These are phyloP conservation scores for Uromyces viciae-fabae DNA, from an alignment of 1,284 basidiomycete genomes.

Conservation along the genomic window DNA sequence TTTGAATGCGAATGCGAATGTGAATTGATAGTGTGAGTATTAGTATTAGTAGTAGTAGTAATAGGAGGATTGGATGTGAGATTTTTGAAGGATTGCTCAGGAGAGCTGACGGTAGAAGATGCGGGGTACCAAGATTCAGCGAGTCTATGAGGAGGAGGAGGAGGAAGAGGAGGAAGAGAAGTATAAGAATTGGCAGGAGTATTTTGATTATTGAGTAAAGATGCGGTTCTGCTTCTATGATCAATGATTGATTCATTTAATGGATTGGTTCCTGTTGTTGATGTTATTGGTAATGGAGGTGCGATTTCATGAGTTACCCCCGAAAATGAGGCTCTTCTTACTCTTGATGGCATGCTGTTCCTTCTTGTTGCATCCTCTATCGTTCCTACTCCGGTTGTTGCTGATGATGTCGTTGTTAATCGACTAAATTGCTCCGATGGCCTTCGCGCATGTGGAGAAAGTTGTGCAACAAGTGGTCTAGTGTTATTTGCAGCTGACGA, in stretches of 20 bases:
- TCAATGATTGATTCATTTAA: background rate
- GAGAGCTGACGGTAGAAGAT: constrained; percentile 46
- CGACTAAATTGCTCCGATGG: constrained; percentile 35
- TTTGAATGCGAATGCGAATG: too few species aligned
- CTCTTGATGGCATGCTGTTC: constrained; percentile 49
- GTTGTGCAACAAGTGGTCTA: background rate
- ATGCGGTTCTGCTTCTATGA: constrained; percentile 48
- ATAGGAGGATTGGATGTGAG: constrained; percentile 34
- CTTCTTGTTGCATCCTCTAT: constrained; percentile 46
- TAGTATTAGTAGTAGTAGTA: background rate
- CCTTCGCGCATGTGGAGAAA: constrained; percentile 21
- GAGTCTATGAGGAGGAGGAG: constrained; percentile 19
- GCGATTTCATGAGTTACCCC: constrained; percentile 34
- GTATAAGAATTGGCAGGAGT: background rate
- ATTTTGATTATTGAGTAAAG: constrained; percentile 47
- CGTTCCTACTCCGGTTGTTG: too few species aligned
- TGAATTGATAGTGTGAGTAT: too few species aligned
- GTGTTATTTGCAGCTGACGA: constrained; percentile 26
- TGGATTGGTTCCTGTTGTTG: background rate
- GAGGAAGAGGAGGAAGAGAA: constrained; percentile 47
- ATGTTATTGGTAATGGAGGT: background rate
- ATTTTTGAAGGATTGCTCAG: constrained; percentile 44
- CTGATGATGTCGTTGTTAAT: background rate
- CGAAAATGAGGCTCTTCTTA: constrained; percentile 48
- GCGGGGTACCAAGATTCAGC: background rate